Evolutionary conservation across 495 filamentous ascomycete species (phyloP).

Genomic region (Neurospora sp.): DNA sequence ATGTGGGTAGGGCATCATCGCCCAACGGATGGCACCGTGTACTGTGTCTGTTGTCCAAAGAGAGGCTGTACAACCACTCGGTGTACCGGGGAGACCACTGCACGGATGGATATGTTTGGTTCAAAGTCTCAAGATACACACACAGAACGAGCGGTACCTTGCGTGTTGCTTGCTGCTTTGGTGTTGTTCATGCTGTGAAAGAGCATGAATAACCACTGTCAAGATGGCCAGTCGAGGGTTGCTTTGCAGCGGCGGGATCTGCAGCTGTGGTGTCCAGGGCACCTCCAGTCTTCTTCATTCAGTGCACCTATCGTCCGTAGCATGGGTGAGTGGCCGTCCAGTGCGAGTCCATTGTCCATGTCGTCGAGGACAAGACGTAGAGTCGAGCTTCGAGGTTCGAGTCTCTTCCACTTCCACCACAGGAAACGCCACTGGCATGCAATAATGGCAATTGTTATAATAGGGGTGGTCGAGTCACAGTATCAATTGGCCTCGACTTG

Average conservation of each 20-base stretch:
- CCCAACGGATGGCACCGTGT: neutral
- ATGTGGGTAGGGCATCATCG: neutral
- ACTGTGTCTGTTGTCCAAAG: neutral
- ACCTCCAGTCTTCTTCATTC: neutral
- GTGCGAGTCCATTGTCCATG: neutral
- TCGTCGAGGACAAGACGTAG: neutral
- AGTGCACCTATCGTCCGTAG: neutral
- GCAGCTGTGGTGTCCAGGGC: neutral
- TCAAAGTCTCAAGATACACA: neutral
- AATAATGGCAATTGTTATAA: neutral
- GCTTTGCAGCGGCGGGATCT: neutral
- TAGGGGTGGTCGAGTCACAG: neutral
- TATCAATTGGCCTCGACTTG: neutral
- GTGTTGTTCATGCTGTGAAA: neutral
- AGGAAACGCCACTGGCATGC: neutral
- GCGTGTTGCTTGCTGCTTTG: neutral
- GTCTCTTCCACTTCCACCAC: neutral
- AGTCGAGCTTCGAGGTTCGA: neutral
- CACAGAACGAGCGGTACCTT: neutral
- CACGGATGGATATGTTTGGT: neutral
- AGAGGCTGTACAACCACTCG: neutral
- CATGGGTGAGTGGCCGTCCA: neutral
- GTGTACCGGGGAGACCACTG: neutral
- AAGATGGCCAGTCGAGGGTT: neutral
- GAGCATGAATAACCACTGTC: neutral